Conservation (phyloP, 2,329 filamentous ascomycete species). For the Ophiostoma triangulosporum region DNA sequence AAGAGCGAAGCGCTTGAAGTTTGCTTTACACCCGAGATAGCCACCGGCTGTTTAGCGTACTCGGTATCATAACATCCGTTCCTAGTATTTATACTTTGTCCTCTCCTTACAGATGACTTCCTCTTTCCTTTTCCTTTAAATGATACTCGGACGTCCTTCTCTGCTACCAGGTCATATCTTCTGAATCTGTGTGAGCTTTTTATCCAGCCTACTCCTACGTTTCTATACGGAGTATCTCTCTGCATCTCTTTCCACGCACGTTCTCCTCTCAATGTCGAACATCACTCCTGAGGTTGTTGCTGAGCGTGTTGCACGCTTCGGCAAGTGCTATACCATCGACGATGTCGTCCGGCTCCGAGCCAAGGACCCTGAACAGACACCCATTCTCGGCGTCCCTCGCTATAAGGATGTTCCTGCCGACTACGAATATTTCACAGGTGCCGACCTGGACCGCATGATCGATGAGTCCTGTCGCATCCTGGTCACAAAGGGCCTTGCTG, state of each 20-base stretch:
- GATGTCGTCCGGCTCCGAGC: conserved; percentile 27
- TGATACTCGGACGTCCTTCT: neutral
- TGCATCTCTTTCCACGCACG: no score
- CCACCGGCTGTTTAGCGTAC: no score
- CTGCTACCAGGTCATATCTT: neutral
- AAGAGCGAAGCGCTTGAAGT: no score
- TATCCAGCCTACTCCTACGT: neutral
- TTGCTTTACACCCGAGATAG: neutral
- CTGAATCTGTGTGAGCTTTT: neutral
- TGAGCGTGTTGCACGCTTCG: conserved; percentile 21
- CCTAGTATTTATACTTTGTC: neutral
- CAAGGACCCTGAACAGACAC: conserved; percentile 24
- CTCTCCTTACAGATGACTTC: no score
- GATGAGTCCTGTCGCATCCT: conserved; percentile 23
- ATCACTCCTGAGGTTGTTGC: conserved; percentile 18
- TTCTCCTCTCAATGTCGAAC: conserved; percentile 15
- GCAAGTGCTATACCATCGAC: conserved; percentile 26
- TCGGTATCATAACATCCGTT: neutral
- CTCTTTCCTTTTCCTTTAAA: neutral
- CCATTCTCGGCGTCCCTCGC: conserved; percentile 28
- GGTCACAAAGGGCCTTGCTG: conserved; percentile 20
- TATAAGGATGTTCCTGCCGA: conserved; percentile 19
- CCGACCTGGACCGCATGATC: conserved; percentile 26
- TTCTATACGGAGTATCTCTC: no score
- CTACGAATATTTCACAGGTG: conserved; percentile 28